Base-by-base conservation (phyloP, 805 yeast species). In the Yarrowia sp. region DNA sequence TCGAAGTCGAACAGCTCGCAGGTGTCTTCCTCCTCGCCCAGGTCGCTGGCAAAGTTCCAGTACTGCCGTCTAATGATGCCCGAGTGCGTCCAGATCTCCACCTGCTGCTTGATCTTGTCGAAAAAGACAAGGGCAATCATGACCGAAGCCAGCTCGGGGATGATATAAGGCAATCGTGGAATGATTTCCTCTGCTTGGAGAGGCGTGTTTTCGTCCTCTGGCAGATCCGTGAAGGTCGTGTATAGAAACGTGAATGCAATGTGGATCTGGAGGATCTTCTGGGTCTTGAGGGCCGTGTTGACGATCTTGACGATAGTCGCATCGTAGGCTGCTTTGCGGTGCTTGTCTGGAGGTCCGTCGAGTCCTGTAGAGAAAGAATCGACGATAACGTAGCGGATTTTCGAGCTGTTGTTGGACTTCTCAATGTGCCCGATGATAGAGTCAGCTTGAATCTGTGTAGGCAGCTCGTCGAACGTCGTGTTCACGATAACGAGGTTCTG, bases 1-100 rank as follows among this genome's bases (percentile, higher is more conserved):
- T 33, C 56, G 29, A 32, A 32, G 32, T 47, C 56, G 22, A 47
- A 47, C 9, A 47, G 56, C 39, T 47, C 56, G 12, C 56, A 31
- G 6, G 39, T 47, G 7, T 47, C 56, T 22, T 32, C 31, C 12
- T 47, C 39, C 10, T 47, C 56, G 2, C 9, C 8, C 2, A 7
- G 32, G 3, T 22, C 56, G 13, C 39, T 22, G 31, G 39, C 55
- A 47, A 47, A 47, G 27, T 22, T 33, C 41, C 38, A 47, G 12
- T 47, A 32, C 4, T 47, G 56, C 2, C 21, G 10, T 4, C 56
- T 14, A 12, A 8, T 6, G 9, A 47, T 47, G 3, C 56, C 56
- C 16, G 27, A 21, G 6, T 13, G 18, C 1, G 56, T 47, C 56
- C 56, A 47, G 27, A 47, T 47, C n/a, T 47, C 56, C 10, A 47